Percentiles rank a stretch among this genome's conserved stretches.
Evolutionary conservation across 805 yeast species (phyloP).

Genomic region (Saccharomycopsis amapae): DNA sequence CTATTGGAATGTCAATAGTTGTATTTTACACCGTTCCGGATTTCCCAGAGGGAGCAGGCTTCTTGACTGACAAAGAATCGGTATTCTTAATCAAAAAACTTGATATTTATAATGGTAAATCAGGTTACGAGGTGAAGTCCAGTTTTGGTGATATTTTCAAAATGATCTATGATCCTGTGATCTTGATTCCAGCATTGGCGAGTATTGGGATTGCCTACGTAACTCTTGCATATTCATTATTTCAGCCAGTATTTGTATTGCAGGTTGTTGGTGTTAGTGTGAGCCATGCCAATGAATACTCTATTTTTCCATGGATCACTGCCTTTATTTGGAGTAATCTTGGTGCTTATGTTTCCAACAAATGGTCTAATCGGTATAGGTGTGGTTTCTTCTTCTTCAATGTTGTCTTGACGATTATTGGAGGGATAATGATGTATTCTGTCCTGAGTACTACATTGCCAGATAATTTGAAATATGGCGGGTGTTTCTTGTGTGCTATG

Average conservation of each 20-base stretch:
- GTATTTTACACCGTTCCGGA: slow-evolving; percentile 51
- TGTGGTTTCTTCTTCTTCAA: slow-evolving; percentile 33
- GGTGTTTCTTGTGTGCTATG: slow-evolving; percentile 39
- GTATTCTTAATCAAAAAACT: slow-evolving; percentile 51
- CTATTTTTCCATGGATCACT: slow-evolving; percentile 45
- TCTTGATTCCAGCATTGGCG: slow-evolving; percentile 50
- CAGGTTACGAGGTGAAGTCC: slow-evolving; percentile 44
- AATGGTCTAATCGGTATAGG: slow-evolving; percentile 34
- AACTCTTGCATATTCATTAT: slow-evolving; percentile 65
- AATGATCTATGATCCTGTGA: slow-evolving; percentile 50
- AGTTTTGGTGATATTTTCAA: slow-evolving; percentile 36
- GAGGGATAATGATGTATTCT: slow-evolving; percentile 49
- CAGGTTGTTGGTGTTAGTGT: slow-evolving; percentile 64
- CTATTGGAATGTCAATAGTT: slow-evolving; percentile 26
- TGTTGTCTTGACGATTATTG: slow-evolving; percentile 37
- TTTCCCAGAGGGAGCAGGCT: slow-evolving; percentile 63
- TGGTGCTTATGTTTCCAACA: slow-evolving; percentile 33
- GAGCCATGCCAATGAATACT: slow-evolving; percentile 32
- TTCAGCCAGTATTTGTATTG: slow-evolving; percentile 58
- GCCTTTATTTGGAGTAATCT: slow-evolving; percentile 13
- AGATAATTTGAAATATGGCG: slow-evolving; percentile 45
- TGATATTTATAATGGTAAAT: slow-evolving; percentile 42
- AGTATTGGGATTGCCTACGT: slow-evolving; percentile 63
- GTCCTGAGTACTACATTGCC: slow-evolving; percentile 21
- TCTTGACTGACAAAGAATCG: slow-evolving; percentile 43